phyloP scores from a whole-genome alignment of 2,329 filamentous ascomycete genomes.

The Fonsecaea multimorphosa region DNA sequence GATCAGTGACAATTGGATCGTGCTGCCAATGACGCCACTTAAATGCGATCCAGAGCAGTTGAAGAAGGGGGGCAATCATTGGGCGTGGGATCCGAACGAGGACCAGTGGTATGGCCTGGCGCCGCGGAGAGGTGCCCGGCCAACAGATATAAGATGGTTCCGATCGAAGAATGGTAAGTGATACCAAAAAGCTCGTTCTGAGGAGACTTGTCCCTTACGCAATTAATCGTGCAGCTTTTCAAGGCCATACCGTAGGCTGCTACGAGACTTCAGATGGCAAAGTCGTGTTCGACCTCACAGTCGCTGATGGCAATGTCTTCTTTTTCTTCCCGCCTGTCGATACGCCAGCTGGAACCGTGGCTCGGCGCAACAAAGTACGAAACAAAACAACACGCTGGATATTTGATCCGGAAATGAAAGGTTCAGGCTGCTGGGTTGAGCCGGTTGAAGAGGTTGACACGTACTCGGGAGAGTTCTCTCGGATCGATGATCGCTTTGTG shows the following conservation, averaged over 20 bases:
- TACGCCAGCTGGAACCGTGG: constrained; percentile 27
- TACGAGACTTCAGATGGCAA: constrained; percentile 57
- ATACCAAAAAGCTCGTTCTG: background rate
- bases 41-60: constrained; percentile 53
- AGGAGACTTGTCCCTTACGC: background rate
- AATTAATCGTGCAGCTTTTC: constrained; percentile 48
- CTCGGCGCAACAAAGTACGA: constrained; percentile 38
- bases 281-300: constrained; percentile 51
- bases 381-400: constrained; percentile 43
- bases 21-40: constrained; percentile 57
- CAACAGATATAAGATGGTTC: constrained; percentile 55
- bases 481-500: constrained; percentile 44
- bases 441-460: constrained; percentile 46
- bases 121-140: constrained; percentile 57
- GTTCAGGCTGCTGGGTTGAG: no score
- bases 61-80: constrained; percentile 57
- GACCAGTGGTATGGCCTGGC: constrained; percentile 64
- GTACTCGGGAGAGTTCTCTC: constrained; percentile 41
- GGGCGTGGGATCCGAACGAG: constrained; percentile 59
- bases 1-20: constrained; percentile 56
- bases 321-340: constrained; percentile 40
- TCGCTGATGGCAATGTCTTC: constrained; percentile 44
- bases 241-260: constrained; percentile 57
- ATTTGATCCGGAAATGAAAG: constrained; percentile 42
- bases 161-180: constrained; percentile 42